phyloP scores from a whole-genome alignment of 73 alveolate species.

The Diophrys appendiculata region DNA sequence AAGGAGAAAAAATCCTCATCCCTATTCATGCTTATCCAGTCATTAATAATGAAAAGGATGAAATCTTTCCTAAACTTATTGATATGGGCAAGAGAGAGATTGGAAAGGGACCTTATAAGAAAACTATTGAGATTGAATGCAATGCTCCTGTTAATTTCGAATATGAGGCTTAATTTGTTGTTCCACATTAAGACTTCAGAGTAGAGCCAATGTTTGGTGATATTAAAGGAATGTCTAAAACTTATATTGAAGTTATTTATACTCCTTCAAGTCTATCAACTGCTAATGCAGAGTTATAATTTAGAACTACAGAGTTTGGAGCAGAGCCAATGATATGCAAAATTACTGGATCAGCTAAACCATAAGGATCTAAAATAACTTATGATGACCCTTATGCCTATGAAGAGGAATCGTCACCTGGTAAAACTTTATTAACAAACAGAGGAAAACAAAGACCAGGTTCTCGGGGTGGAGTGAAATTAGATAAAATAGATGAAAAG shows the following conservation, averaged over 20 bases:
- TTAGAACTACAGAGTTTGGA: slow-evolving; percentile 89
- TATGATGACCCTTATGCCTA: slow-evolving; percentile 4
- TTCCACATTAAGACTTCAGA: slow-evolving; percentile 84
- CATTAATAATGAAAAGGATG: slow-evolving; percentile 83
- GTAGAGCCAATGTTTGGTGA: slow-evolving; percentile 81
- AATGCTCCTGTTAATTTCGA: slow-evolving; percentile 90
- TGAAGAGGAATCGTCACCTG: slow-evolving; percentile 18
- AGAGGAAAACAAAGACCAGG: slow-evolving; percentile 43
- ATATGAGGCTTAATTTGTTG: slow-evolving; percentile 78
- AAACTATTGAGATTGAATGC: slow-evolving; percentile 77
- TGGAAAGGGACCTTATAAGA: slow-evolving; percentile 76
- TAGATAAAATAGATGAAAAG: slow-evolving; percentile 52
- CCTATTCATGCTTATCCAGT: slow-evolving; percentile 98
- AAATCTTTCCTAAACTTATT: slow-evolving; percentile 87
- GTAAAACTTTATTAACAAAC: slow-evolving; percentile 5
- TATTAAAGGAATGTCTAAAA: slow-evolving; percentile 67
- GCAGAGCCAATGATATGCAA: slow-evolving; percentile 71
- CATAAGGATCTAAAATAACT: slow-evolving; percentile 39
- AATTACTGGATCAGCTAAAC: slow-evolving; percentile 80
- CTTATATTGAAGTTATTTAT: slow-evolving; percentile 67
- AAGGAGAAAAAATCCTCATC: slow-evolving; percentile 85
- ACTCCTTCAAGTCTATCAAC: slow-evolving; percentile 88
- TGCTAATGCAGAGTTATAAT: slow-evolving; percentile 84
- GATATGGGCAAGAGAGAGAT: slow-evolving; percentile 86
- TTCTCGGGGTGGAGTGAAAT: slow-evolving; percentile 41